Conservation (phyloP, 202 grass and related monocot genomes). For the Eragrostis tef region DNA sequence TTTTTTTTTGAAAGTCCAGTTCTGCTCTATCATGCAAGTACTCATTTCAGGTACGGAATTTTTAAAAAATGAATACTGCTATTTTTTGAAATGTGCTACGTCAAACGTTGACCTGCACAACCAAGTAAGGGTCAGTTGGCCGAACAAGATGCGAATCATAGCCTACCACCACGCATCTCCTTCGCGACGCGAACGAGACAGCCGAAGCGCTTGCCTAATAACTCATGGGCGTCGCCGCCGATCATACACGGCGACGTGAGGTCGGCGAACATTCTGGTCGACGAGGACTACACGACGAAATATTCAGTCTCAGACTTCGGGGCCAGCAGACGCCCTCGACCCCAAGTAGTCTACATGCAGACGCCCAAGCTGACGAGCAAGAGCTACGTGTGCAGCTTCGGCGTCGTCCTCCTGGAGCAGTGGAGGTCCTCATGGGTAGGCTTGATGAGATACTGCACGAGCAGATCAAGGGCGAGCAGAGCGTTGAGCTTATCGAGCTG, state of each 20-base stretch:
- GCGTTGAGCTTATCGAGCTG: slow-evolving; percentile 51
- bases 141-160: too few relatives aligned
- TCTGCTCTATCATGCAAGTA: not conserved
- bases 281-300: too few relatives aligned
- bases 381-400: slow-evolving; percentile 92
- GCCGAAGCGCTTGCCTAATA: not conserved
- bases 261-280: too few relatives aligned
- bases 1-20: too few relatives aligned
- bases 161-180: too few relatives aligned
- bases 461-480: slow-evolving; percentile 46
- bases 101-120: not conserved
- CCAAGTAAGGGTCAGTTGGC: not conserved
- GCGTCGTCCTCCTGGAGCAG: slow-evolving; percentile 56
- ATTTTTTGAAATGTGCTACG: not conserved
- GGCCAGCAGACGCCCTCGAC: too few relatives aligned
- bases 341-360: too few relatives aligned
- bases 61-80: not conserved
- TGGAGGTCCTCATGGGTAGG: too few relatives aligned
- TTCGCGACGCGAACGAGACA: slow-evolving; percentile 5
- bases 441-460: slow-evolving; percentile 46
- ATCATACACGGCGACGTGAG: too few relatives aligned
- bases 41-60: not conserved
- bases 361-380: slow-evolving; percentile 14
- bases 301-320: too few relatives aligned
- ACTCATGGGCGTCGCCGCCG: too few relatives aligned